Conservation (phyloP, 495 filamentous ascomycete species). For the Hyphodiscus hymeniophilus region DNA sequence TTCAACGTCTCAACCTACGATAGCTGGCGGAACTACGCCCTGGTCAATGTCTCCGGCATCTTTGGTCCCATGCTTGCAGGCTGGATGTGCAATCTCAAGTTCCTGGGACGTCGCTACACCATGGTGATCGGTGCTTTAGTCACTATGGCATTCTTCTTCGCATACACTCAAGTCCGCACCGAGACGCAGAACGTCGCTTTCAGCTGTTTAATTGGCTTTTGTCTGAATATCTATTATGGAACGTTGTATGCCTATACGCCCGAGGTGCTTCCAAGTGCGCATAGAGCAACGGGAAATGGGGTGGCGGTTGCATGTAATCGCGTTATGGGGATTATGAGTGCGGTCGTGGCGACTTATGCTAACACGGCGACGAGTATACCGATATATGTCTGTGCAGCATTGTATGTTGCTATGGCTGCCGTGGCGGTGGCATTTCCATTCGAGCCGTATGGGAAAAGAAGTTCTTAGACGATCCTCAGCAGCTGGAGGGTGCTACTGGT, state of each 20-base stretch:
- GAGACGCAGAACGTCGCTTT: constrained; percentile 54
- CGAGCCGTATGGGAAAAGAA: constrained; percentile 61
- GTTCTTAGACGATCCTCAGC: constrained; percentile 34
- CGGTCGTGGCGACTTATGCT: constrained; percentile 52
- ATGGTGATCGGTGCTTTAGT: constrained; percentile 57
- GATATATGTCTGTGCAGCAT: constrained; percentile 59
- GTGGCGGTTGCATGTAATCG: constrained; percentile 61
- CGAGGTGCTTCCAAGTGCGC: constrained; percentile 56
- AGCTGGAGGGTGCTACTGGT: too few species aligned
- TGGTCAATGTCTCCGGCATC: constrained; percentile 56
- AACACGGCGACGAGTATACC: constrained; percentile 53
- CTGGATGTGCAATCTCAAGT: constrained; percentile 48
- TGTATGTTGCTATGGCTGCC: constrained; percentile 57
- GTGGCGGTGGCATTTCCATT: constrained; percentile 57
- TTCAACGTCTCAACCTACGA: constrained; percentile 42
- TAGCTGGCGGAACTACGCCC: constrained; percentile 64
- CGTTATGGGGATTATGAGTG: constrained; percentile 64
- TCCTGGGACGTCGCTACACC: constrained; percentile 54
- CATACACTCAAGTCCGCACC: constrained; percentile 55
- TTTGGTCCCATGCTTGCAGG: constrained; percentile 58
- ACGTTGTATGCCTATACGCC: constrained; percentile 58
- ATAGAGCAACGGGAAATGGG: constrained; percentile 63
- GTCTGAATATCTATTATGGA: constrained; percentile 65
- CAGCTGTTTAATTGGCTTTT: constrained; percentile 58
- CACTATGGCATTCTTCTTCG: constrained; percentile 60